Evolutionary conservation across 305 asterid genomes (phyloP).

Genomic region (Solanum aculeatissimum): DNA sequence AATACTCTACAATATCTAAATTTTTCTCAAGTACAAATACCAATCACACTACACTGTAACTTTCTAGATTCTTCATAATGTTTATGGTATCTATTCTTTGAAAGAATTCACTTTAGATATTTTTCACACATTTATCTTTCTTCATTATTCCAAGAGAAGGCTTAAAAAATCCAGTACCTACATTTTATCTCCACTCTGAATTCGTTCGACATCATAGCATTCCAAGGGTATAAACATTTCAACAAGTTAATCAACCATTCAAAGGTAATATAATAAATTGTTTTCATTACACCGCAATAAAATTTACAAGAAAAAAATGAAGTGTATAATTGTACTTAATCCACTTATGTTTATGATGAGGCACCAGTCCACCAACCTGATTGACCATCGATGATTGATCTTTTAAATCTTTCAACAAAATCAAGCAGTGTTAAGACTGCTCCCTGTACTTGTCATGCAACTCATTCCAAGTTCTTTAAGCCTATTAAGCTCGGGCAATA

Average conservation of each 20-base stretch:
- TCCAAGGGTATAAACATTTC: neutral
- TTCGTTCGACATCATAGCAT: neutral
- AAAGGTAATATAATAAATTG: neutral
- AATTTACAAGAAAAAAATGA: neutral
- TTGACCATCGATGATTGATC: neutral
- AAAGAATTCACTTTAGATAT: neutral
- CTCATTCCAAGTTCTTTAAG: slow-evolving; percentile 5
- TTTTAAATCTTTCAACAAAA: neutral
- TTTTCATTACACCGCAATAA: neutral
- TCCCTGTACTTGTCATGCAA: neutral
- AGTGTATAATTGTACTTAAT: neutral
- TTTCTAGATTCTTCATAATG: neutral
- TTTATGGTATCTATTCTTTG: neutral
- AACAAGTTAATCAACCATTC: neutral
- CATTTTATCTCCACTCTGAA: neutral
- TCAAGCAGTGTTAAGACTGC: neutral
- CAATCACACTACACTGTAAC: neutral
- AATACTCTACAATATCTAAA: neutral
- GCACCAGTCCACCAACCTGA: neutral
- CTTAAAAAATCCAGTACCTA: neutral
- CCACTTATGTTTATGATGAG: neutral
- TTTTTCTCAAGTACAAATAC: neutral
- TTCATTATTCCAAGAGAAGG: neutral
- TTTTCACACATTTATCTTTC: neutral
- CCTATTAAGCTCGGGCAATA: slow-evolving; percentile 17